Percentiles rank a stretch among this genome's conserved stretches.
phyloP scores from a whole-genome alignment of 2,329 filamentous ascomycete species.

The Diaporthe amygdali region DNA sequence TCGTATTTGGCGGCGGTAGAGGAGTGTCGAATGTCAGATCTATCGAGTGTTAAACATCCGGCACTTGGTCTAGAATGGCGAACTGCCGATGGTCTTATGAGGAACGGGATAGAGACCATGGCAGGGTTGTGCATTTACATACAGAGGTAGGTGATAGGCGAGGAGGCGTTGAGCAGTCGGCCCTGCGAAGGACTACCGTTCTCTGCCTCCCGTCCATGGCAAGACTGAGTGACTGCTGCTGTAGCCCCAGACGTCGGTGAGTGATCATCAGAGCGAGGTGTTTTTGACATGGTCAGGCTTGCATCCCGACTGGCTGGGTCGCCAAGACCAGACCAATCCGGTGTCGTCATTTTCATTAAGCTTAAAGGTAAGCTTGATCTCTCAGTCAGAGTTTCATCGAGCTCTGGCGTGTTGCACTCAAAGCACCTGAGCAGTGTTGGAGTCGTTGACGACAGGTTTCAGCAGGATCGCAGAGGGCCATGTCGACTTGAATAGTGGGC shows the following conservation, averaged over 20 bases:
- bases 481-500: background rate
- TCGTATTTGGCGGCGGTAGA: slow-evolving; percentile 49
- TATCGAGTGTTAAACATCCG: background rate
- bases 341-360: background rate
- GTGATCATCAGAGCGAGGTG: background rate
- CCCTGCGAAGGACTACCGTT: background rate
- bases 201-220: background rate
- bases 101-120: background rate
- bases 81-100: no score
- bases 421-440: background rate
- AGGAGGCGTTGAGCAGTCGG: slow-evolving; percentile 14
- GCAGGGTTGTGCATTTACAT: background rate
- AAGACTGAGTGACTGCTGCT: background rate
- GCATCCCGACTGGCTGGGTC: background rate
- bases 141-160: slow-evolving; percentile 55
- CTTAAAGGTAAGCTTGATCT: background rate
- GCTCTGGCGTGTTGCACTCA: background rate
- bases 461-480: background rate
- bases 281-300: background rate
- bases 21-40: slow-evolving; percentile 66
- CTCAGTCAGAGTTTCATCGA: background rate
- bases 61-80: background rate
- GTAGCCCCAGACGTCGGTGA: background rate
- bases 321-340: background rate
- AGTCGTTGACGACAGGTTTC: background rate